Evolutionary conservation across 805 yeast genomes (phyloP), one percentile per base, ranked within the genome.

Genomic region (Candida nonsorbophila): DNA sequence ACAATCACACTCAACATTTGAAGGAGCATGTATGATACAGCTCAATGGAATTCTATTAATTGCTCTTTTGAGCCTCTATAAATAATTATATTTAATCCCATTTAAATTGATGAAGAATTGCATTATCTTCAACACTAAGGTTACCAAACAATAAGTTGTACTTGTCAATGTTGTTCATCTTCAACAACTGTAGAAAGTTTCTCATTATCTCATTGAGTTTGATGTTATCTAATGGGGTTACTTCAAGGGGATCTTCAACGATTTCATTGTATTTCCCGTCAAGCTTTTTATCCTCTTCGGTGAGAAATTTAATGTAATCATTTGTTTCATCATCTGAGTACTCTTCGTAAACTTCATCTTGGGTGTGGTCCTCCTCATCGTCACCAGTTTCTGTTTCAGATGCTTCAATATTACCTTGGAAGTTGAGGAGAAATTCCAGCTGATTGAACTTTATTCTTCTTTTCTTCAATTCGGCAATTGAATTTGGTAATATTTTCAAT

Each of bases 211-310:
- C 62, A 2, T 29, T 29, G 4, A 84, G 74, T 45, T 87, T 80
- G 28, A 87, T 55, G 23, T 66, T 62, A 45, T 90, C 97, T 24
- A 92, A 64, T 1, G 94, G 79, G 1, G 87, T 80, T 34, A 79
- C 79, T 8, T 80, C 72, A 44, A 84, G 65, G 4, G 95, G 58
- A 37, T 54, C 95, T 47, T 88, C 97, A 24, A 74, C 74, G 11
- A 83, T 60, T 8, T 77, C 85, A 24, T 80, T 88, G 27, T 77
- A 78, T n/a, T 72, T 75, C 36, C 72, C 77, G 14, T 41, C 40
- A 14, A 49, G 45, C 16, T 44, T 36, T 16, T 34, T 11, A 40
- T 3, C 55, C 50, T 53, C 60, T 27, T 42, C 44, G 17, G 41
- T 42, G 25, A 47, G 42, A 28, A 52, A 56, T 17, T 52, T 42